Conservation (phyloP, 208 protist species). For the Acanthamoeba royreba region DNA sequence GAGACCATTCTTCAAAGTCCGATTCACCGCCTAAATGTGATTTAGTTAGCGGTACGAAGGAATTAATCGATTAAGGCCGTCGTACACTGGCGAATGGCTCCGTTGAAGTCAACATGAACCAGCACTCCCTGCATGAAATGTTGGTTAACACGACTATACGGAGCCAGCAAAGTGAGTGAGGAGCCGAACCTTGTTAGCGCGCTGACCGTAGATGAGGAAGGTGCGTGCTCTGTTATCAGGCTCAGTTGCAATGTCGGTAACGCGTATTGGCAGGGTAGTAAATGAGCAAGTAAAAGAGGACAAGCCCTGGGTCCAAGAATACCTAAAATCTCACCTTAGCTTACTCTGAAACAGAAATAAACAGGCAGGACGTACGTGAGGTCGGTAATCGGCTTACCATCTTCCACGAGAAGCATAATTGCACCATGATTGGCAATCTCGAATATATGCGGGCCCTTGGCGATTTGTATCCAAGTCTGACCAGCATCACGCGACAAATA, state of each 20-base stretch:
- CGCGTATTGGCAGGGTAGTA: not conserved
- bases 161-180: not conserved
- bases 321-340: not conserved
- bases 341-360: not conserved
- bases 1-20: not conserved
- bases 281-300: not conserved
- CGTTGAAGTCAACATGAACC: not conserved
- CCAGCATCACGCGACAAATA: conserved; percentile 2
- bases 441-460: not conserved
- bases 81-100: not conserved
- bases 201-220: conserved; percentile 9
- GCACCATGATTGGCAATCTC: conserved; percentile 28
- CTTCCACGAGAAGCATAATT: not conserved
- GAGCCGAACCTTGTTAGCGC: not conserved
- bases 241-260: conserved; percentile 9
- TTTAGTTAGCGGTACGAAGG: no score
- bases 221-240: not conserved
- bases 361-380: not conserved
- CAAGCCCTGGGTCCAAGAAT: not conserved
- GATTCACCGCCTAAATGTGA: not conserved
- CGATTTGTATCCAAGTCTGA: not conserved
- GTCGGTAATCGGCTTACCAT: not conserved
- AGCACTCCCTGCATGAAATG: not conserved
- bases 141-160: not conserved
- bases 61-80: no score